These are phyloP conservation scores for Fusarium protoensiforme DNA, from an alignment of 2,329 filamentous ascomycete genomes.

Conservation along the genomic window DNA sequence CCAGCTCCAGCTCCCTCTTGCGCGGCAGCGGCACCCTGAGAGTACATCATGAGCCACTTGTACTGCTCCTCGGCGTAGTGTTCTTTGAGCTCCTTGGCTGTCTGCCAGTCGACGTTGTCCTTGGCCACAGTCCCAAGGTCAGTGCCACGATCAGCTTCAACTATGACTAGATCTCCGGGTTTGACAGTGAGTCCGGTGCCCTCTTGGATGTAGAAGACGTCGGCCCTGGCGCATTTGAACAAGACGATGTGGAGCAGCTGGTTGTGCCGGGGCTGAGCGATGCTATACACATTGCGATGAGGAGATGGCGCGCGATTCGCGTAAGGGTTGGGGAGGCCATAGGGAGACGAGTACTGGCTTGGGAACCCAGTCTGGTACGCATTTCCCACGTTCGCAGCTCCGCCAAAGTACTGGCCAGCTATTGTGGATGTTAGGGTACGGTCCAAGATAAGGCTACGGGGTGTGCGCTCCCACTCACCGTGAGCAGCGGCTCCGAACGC, in stretches of 20 bases:
- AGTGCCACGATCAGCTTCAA: slow-evolving; percentile 95
- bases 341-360: slow-evolving; percentile 60
- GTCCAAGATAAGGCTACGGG: background rate
- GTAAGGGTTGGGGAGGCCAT: slow-evolving; percentile 57
- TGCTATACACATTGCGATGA: slow-evolving; percentile 70
- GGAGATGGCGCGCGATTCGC: slow-evolving; percentile 67
- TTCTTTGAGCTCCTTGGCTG: slow-evolving; percentile 89
- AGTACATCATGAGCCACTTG: slow-evolving; percentile 99
- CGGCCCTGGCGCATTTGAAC: slow-evolving; percentile 95
- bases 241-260: slow-evolving; percentile 88
- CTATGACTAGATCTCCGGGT: slow-evolving; percentile 93
- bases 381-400: slow-evolving; percentile 36
- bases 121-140: slow-evolving; percentile 93
- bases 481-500: slow-evolving; percentile 52
- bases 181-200: slow-evolving; percentile 92
- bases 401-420: slow-evolving; percentile 42
- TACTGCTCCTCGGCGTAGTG: slow-evolving; percentile 96
- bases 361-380: slow-evolving; percentile 44
- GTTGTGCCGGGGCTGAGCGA: slow-evolving; percentile 70
- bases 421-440: slow-evolving; percentile 1
- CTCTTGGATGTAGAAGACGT: slow-evolving; percentile 97
- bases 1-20: slow-evolving; percentile 71
- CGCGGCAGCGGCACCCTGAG: slow-evolving; percentile 75
- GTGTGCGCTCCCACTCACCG: slow-evolving; percentile 48
- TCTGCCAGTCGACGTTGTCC: slow-evolving; percentile 87